Base-by-base conservation (phyloP, 345 rosid genomes). In the Microcos paniculata region DNA sequence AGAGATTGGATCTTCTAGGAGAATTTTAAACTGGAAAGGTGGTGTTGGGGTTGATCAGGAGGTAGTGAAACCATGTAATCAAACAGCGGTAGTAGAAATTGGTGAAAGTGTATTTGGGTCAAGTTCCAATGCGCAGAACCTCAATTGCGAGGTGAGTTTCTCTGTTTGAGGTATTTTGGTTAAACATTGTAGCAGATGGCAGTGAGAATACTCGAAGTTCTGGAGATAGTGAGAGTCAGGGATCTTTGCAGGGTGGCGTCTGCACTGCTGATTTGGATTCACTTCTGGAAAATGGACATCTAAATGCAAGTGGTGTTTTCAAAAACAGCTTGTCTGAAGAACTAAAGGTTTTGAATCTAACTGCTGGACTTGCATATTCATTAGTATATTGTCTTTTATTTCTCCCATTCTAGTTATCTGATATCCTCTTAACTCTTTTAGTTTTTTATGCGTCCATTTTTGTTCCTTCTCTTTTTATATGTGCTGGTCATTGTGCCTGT, bases 61-160 rank as follows among this genome's bases (percentile, higher is more conserved):
- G 24, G 75, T 79, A 64, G 80, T 76, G 63, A 79, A 67, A 79
- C 82, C 82, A 8, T 79, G 79, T 76, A 81, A 74, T 83, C 90
- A 80, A 73, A 62, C 62, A 56, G 71, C 80, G 6, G 83, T 46
- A 33, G 84, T 79, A 33, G 87, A 84, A 78, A 77, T 74, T 78
- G 68, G 84, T 75, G 83, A 76, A 64, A 71, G 78, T 77, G 82
- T 72, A 73, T 78, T 70, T 67, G 68, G 76, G 73, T 51, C 84
- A 62, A 82, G 73, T 81, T 81, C 88, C 43, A 77, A 80, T 46
- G 42, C 77, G 74, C 83, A 62, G 86, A 83, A 83, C 84, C 83
- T 81, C 80, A 80, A 83, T 57, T 81, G 46, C 52, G 80, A 84
- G 87, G 93, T 87, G 77, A 83, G 91, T 85, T 86, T 76, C 71